A percentile compares a stretch with the other conserved stretches of the same genome.
These are phyloP conservation scores for Syzygium syzygioides DNA, from an alignment of 441 rosid genomes.

Conservation along the genomic window DNA sequence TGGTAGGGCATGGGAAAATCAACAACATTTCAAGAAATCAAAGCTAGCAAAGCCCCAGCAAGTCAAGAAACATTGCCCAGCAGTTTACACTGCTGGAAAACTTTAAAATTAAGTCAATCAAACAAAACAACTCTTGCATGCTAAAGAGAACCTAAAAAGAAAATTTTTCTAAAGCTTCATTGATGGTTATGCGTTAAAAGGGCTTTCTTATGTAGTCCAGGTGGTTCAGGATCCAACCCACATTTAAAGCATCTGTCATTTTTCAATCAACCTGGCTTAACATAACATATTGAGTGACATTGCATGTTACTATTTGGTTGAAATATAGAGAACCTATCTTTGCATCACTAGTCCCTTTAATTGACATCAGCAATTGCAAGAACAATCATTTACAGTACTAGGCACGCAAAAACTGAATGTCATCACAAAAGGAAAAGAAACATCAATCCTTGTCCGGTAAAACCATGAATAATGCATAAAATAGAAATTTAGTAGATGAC, in stretches of 20 bases:
- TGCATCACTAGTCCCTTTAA: background rate
- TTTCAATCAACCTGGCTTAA: background rate
- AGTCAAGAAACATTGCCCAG: background rate
- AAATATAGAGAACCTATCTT: background rate
- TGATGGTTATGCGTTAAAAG: background rate
- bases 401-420: background rate
- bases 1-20: background rate
- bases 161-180: background rate
- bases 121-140: background rate
- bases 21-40: background rate
- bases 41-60: background rate
- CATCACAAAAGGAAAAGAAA: background rate
- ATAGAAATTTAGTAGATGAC: conserved; percentile 32
- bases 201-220: background rate
- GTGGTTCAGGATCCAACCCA: background rate
- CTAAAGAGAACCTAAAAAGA: background rate
- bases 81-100: background rate
- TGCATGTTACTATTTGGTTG: background rate
- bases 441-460: background rate
- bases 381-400: background rate
- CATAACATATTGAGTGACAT: background rate
- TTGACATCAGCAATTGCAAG: background rate
- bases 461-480: background rate
- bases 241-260: background rate
- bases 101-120: background rate